Base-by-base conservation (phyloP, 495 filamentous ascomycete species). In the Talaromyces stipitatus region DNA sequence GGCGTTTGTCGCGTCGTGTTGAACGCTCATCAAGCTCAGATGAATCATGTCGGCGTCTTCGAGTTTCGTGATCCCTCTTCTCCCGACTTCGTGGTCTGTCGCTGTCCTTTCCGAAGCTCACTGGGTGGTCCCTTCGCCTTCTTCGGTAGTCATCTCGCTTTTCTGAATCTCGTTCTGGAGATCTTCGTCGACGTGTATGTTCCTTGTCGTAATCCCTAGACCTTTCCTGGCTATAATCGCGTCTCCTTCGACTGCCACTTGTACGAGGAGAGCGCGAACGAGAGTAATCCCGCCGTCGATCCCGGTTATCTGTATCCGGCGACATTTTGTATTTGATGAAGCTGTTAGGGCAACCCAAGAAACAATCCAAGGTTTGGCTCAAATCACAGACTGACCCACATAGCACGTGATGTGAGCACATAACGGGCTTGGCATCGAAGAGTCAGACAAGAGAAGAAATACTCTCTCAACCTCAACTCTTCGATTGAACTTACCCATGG, bases 11-110 rank as follows among this genome's bases (percentile, higher is more conserved):
- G 66, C 60, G 36, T 59, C 45, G 48, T 57, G 46, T n/a, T 48
- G 52, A 53, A 29, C 62, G 70, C 28, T 65, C 66, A 30, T 66
- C 67, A 33, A 66, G 65, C 54, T 66, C 60, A 47, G 64, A 58
- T 38, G 64, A 67, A 32, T 69, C 61, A 54, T 69, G 47, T 5
- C 33, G 46, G 18, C 30, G 33, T 30, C 54, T 61, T 53, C 56
- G 53, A 20, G 20, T 70, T 11, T 62, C 63, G 28, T 62, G 52
- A 16, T 62, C 62, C 57, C 30, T 45, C 24, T 20, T 41, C 30
- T 38, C 52, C n/a, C 26, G 51, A 29, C 33, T 65, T 54, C 67
- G 65, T 47, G 61, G 67, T 60, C 65, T 61, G 57, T 60, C 64
- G 32, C 62, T 61, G 46, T 68, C 63, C n/a, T 69, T 66, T 12